Evolutionary conservation across 1,284 basidiomycete species (phyloP).

Genomic region (Malassezia yamatoensis): DNA sequence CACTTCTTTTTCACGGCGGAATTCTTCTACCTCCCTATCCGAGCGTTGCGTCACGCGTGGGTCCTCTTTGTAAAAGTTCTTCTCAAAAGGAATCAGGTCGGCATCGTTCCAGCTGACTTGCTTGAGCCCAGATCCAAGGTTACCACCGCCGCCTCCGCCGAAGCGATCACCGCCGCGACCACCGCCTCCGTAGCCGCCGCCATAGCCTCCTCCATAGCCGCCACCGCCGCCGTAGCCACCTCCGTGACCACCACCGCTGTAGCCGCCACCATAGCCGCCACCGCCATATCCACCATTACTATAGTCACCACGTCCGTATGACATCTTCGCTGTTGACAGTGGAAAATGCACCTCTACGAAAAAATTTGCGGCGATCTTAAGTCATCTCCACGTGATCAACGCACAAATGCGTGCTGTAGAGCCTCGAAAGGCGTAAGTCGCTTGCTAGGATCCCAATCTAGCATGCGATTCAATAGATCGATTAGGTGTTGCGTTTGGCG

Average conservation of each 20-base stretch:
- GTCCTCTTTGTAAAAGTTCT: conserved; percentile 96
- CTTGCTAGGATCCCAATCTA: conserved; percentile 77
- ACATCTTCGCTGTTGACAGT: conserved; percentile 19
- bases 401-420: conserved; percentile 68
- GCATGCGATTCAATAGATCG: conserved; percentile 81
- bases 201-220: conserved; percentile 27
- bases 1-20: conserved; percentile 74
- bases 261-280: conserved; percentile 20
- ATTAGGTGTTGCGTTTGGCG: conserved; percentile 73
- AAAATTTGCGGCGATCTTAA: not conserved
- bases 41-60: conserved; percentile 66
- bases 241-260: conserved; percentile 8
- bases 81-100: conserved; percentile 61
- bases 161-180: conserved; percentile 24
- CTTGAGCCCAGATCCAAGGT: conserved; percentile 71
- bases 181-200: conserved; percentile 51
- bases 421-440: conserved; percentile 79
- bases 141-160: conserved; percentile 67
- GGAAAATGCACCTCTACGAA: not conserved
- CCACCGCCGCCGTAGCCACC: conserved; percentile 21
- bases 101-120: conserved; percentile 69
- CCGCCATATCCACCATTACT: conserved; percentile 20
- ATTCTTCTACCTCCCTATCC: conserved; percentile 79
- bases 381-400: conserved; percentile 3
- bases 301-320: conserved; percentile 27